Base-by-base conservation (phyloP, 2,329 filamentous ascomycete species). In the Metarhizium robertsii region DNA sequence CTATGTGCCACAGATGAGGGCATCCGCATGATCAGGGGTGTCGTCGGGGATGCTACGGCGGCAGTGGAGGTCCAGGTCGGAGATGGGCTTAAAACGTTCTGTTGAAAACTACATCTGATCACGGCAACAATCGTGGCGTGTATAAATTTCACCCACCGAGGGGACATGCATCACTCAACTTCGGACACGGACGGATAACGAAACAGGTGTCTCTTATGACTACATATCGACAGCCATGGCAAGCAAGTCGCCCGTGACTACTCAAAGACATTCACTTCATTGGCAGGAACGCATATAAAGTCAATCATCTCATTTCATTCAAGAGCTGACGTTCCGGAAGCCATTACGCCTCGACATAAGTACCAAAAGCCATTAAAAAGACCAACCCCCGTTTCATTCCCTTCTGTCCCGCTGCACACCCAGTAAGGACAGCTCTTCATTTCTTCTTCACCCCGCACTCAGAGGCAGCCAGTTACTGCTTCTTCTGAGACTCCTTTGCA, bases 401-500 rank as follows among this genome's bases (percentile, higher is more conserved):
- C 18, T 18, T 8, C 51, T 20, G 64, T 60, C 66, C 59, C 60
- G 61, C 70, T 72, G 70, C 69, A 68, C 70, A 72, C 70, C 70
- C 70, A 72, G 69, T 63, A 61, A 67, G 64, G 61, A 56, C 61
- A 61, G 58, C 6, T 6, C 13, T 34, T 25, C 46, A 5, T 5
- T 40, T 2, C 38, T 38, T 8, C 10, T n/a, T n/a, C 20, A 25
- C 20, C 3, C 20, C 20, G 20, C 20, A 25, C 20, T n/a, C 25
- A 25, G 25, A 16, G 34, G 48, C 30, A 36, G 5, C 10, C 40
- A 45, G 14, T 46, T 52, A 36, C 67, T 70, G 69, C 68, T 71
- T 71, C 69, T 73, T 72, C 67, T 73, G 70, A 57, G 69, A 55
- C 64, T 73, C 84, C 83, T 95, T 90, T 67, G 86, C 80, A 79